Base-by-base conservation (phyloP, 305 asterid genomes). In the Nicotiana rustica region DNA sequence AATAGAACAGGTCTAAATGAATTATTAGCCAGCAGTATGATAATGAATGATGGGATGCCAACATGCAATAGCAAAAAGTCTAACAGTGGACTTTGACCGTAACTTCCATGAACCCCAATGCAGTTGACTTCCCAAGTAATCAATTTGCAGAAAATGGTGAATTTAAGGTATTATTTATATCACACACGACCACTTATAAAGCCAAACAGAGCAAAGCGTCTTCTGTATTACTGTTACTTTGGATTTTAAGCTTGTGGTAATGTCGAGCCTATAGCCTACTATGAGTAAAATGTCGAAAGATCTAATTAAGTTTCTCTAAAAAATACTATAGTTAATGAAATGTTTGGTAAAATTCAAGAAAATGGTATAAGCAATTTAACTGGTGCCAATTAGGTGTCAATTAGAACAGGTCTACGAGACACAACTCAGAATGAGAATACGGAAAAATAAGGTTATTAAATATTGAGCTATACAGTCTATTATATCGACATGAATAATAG, bases 21-120 rank as follows among this genome's bases (percentile, higher is more conserved):
- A 17, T 36, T 8, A 38, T 38, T 69, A 36, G 77, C n/a, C 77
- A 68, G 77, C 77, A 5, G 33, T 69, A 69, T 8, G 15, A 69
- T 4, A n/a, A 38, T 69, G 33, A 69, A 69, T 69, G 33, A 69
- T 69, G 13, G 18, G 17, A 17, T 69, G 77, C 17, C 56, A 69
- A 69, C 33, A n/a, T 10, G 57, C 33, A 38, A n/a, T n/a, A 36
- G 8, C 1, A 4, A 38, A 69, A 17, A 38, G 33, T 69, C 77
- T 19, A 69, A n/a, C 57, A 10, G 57, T n/a, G 0, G 57, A 69
- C 15, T 38, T 0, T 69, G 41, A 10, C 29, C 15, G 17, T 41
- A 41, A 41, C 47, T 9, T 67, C 56, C 77, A 68, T 10, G 56
- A 36, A 68, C 56, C 77, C n/a, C 31, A 68, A 36, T 38, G 18